Percentiles rank a stretch among this genome's conserved stretches.
These are phyloP conservation scores for Volvox africanus DNA, from an alignment of 139 green algal species.

Conservation along the genomic window DNA sequence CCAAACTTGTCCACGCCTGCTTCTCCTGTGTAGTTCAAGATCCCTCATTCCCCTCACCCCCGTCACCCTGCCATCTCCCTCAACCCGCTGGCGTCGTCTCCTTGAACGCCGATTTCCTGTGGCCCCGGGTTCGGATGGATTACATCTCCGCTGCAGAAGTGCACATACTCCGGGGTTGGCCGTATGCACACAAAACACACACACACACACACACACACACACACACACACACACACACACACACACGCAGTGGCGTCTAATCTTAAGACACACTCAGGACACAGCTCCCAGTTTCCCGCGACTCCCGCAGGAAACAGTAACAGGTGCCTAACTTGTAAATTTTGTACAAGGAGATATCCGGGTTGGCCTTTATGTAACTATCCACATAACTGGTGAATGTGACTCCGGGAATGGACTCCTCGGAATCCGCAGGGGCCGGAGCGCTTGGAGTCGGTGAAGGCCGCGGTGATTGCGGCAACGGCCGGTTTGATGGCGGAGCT, in stretches of 20 bases:
- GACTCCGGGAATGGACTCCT: neutral
- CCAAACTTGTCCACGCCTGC: neutral
- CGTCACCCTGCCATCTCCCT: no score
- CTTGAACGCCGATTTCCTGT: neutral
- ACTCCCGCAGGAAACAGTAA: neutral
- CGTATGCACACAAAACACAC: no score
- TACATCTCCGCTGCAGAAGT: neutral
- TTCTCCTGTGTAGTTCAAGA: neutral
- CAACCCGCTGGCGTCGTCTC: neutral
- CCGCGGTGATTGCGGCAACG: conserved; percentile 56
- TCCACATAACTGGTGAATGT: neutral
- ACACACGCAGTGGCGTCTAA: neutral
- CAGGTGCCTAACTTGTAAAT: no score
- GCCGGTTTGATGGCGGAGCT: conserved; percentile 61
- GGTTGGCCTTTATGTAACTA: neutral
- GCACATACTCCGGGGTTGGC: neutral
- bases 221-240: no score
- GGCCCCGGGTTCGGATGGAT: neutral
- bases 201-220: no score
- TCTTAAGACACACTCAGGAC: neutral
- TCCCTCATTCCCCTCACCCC: no score
- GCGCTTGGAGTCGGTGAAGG: conserved; percentile 73
- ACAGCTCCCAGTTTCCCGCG: neutral
- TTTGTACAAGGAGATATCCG: neutral
- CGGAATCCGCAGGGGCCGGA: conserved; percentile 63